Evolutionary conservation across 495 filamentous ascomycete species (phyloP), one percentile per base, ranked within the genome.

Genomic region (Penicillium samsonianum): DNA sequence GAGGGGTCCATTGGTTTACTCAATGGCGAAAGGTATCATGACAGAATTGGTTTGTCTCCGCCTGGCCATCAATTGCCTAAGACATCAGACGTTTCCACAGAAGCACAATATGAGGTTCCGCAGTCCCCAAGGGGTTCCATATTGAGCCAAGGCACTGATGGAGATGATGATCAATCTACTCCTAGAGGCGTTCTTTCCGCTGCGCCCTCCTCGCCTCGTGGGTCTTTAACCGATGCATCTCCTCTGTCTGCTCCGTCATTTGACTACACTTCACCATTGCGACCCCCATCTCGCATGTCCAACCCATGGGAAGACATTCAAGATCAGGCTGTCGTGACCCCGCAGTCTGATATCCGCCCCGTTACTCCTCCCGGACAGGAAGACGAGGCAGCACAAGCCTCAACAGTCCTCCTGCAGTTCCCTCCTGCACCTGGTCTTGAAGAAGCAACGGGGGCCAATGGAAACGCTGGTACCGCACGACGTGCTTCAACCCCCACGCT

Each of bases 1-100:
- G 79, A 81, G 62, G 74, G 76, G 30, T 70, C 70, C 11, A 80
- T 82, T 50, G 78, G 75, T 1, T 64, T 82, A 44, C 55, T 77
- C 8, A 63, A 72, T 46, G 77, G 73, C 33, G 78, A 82, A 42
- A 61, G 64, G 31, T 79, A 78, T 48, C 69, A 67, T 41, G 77
- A 78, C 44, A 55, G 70, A 11, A 53, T 73, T 22, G 76, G 78
- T 48, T 40, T 73, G 51, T 67, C 73, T 35, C 70, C 74, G 17
- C 65, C 64, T 20, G 58, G 52, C 12, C 62, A 62, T 20, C 61
- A 57, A 35, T 43, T 55, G 9, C 62, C 65, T 19, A 68, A 65
- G 26, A 44, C 58, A 2, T 51, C 58, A 4, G 59, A 65, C 14
- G 53, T 55, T 47, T 38, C 62, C 28, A 47, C 56, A 40, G 51